Conservation (phyloP, 805 yeast genomes). For the Cyberlindnera maritima region DNA sequence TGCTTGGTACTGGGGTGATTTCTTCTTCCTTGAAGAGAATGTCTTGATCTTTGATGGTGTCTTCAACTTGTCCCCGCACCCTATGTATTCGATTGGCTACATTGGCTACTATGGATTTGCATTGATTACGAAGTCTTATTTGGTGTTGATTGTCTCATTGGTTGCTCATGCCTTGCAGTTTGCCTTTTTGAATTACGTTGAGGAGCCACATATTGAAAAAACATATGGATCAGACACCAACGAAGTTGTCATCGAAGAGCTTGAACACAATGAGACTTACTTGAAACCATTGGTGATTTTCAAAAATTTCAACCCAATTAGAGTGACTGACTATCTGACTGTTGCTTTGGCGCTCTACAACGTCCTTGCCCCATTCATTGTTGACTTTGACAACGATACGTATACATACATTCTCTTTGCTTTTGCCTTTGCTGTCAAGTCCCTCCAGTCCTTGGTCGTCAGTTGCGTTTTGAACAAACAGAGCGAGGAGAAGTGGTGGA, state of each 20-base stretch:
- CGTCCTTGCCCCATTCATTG: conserved; percentile 40
- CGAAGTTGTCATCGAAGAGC: conserved; percentile 33
- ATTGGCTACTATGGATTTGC: conserved; percentile 86
- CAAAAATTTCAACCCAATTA: conserved; percentile 57
- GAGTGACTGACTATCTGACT: conserved; percentile 62
- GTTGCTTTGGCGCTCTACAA: conserved; percentile 39
- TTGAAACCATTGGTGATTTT: conserved; percentile 58
- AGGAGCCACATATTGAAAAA: conserved; percentile 84
- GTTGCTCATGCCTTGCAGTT: conserved; percentile 78
- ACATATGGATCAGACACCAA: conserved; percentile 53
- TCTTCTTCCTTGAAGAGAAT: conserved; percentile 72
- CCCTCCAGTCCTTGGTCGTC: conserved; percentile 48
- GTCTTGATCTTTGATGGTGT: conserved; percentile 83
- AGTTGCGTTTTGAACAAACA: conserved; percentile 55
- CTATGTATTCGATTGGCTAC: conserved; percentile 89
- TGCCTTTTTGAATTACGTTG: conserved; percentile 69
- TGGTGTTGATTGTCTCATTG: conserved; percentile 64
- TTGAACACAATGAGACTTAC: conserved; percentile 37
- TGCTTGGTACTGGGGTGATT: conserved; percentile 97
- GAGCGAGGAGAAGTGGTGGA: conserved; percentile 58
- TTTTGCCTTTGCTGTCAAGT: conserved; percentile 42
- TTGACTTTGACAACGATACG: conserved; percentile 27
- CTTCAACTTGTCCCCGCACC: conserved; percentile 87
- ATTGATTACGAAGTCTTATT: conserved; percentile 68
- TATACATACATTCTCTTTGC: conserved; percentile 30